Evolutionary conservation across 2,329 filamentous ascomycete species (phyloP).

Genomic region (Lasiodiplodia theobromae): DNA sequence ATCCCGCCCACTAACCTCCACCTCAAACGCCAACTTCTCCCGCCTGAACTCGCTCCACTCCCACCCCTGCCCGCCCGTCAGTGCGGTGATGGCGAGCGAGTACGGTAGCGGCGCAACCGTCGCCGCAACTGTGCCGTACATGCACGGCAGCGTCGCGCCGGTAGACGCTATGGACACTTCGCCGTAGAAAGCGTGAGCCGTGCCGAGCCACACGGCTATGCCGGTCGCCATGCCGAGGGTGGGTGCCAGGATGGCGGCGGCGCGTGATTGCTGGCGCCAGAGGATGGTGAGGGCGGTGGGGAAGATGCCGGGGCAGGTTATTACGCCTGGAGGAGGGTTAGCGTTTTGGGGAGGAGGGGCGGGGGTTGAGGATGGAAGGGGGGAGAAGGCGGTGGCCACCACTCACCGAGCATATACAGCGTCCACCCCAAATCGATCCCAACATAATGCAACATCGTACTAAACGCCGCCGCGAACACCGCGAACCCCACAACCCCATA

Average conservation of each 20-base stretch:
- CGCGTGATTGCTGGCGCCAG: constrained; percentile 59
- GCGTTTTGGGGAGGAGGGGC: too few species aligned
- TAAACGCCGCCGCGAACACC: constrained; percentile 59
- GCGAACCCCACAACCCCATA: constrained; percentile 62
- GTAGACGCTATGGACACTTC: constrained; percentile 58
- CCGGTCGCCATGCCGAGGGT: constrained; percentile 60
- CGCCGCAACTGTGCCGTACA: constrained; percentile 62
- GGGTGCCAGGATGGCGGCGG: constrained; percentile 59
- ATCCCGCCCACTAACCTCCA: constrained; percentile 30
- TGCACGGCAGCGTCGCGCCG: constrained; percentile 57
- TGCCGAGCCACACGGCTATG: constrained; percentile 61
- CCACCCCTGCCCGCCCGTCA: constrained; percentile 51
- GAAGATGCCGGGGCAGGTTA: constrained; percentile 62
- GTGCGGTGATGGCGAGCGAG: constrained; percentile 56
- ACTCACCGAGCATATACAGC: constrained; percentile 57
- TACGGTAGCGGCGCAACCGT: constrained; percentile 53
- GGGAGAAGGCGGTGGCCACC: too few species aligned
- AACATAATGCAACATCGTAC: constrained; percentile 61
- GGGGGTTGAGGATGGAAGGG: too few species aligned
- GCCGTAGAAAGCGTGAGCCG: constrained; percentile 56
- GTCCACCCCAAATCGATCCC: constrained; percentile 63
- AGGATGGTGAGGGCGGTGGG: constrained; percentile 62
- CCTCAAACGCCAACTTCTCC: constrained; percentile 42
- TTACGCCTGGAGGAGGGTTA: constrained; percentile 41
- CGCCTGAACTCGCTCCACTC: constrained; percentile 49